Conservation (phyloP, 2,329 filamentous ascomycete species). For the Chaetomium strumarium region DNA sequence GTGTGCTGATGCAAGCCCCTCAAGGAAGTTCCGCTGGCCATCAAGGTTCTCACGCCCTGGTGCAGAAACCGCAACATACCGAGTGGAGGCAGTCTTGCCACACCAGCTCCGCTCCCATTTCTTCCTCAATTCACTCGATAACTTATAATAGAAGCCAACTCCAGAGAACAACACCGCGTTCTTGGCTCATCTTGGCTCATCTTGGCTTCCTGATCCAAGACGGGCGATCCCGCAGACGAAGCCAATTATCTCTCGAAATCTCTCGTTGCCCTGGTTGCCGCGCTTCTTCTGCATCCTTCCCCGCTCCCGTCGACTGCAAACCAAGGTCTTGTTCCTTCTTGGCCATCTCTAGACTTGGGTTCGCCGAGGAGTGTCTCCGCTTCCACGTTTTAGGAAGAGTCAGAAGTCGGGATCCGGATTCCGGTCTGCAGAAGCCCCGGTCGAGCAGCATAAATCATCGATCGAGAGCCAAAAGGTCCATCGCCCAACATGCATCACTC, state of each 20-base stretch:
- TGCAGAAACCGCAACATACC: too few relatives aligned
- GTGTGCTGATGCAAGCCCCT: conserved; percentile 3
- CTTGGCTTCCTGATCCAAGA: neutral
- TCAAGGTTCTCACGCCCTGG: conserved; percentile 8
- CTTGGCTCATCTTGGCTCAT: neutral
- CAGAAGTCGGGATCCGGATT: neutral
- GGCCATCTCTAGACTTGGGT: too few relatives aligned
- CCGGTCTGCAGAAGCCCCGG: neutral
- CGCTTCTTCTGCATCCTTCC: too few relatives aligned
- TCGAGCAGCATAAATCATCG: neutral
- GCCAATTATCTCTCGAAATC: too few relatives aligned
- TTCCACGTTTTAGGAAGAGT: too few relatives aligned
- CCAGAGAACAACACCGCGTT: too few relatives aligned
- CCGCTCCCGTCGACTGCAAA: too few relatives aligned
- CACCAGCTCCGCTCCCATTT: neutral
- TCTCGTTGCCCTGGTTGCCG: too few relatives aligned
- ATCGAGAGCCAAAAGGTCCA: neutral
- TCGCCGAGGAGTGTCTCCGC: too few relatives aligned
- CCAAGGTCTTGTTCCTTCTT: too few relatives aligned
- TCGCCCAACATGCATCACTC: conserved; percentile 4
- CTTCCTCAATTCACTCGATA: neutral
- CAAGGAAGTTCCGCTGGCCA: neutral
- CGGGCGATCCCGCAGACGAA: too few relatives aligned
- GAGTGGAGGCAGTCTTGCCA: neutral
- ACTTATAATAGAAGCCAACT: too few relatives aligned